Evolutionary conservation across 352 stramenopile species (phyloP).

Genomic region (Hyaloperonospora brassicae): DNA sequence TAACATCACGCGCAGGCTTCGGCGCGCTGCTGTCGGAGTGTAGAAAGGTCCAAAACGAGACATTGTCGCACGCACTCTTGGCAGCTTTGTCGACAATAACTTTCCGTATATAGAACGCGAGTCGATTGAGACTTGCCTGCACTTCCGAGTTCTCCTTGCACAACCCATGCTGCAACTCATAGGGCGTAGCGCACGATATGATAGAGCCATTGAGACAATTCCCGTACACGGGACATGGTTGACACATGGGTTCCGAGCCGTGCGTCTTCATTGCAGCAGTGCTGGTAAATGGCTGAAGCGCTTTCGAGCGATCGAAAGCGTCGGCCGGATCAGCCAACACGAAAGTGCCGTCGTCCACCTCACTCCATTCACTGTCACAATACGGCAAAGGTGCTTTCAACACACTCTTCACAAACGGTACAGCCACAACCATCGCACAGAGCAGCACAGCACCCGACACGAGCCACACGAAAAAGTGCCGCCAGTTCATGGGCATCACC

Average conservation of each 20-base stretch:
- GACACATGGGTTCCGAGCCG: conserved; percentile 21
- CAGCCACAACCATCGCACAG: conserved; percentile 32
- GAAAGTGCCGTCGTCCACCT: conserved; percentile 19
- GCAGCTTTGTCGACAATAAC: conserved; percentile 35
- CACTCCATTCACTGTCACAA: conserved; percentile 45
- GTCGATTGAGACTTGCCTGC: conserved; percentile 33
- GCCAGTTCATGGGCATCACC: conserved; percentile 35
- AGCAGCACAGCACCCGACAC: conserved; percentile 27
- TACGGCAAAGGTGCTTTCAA: conserved; percentile 33
- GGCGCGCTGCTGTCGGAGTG: neutral
- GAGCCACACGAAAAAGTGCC: conserved; percentile 33
- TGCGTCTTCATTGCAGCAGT: conserved; percentile 9
- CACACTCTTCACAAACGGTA: conserved; percentile 33
- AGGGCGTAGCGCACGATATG: conserved; percentile 38
- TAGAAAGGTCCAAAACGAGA: conserved; percentile 27
- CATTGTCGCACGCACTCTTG: conserved; percentile 27
- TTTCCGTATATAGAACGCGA: conserved; percentile 40
- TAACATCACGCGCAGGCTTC: conserved; percentile 6
- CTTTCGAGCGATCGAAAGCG: conserved; percentile 37
- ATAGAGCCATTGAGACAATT: conserved; percentile 46
- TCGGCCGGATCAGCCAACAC: conserved; percentile 19
- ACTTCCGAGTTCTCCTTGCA: conserved; percentile 54
- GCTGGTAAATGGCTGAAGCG: conserved; percentile 41
- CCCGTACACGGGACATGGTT: conserved; percentile 51
- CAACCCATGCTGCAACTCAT: conserved; percentile 37